A percentile compares a stretch with the other conserved stretches of the same genome.
phyloP scores from a whole-genome alignment of 352 stramenopile genomes.

The Lagenidium sp. region DNA sequence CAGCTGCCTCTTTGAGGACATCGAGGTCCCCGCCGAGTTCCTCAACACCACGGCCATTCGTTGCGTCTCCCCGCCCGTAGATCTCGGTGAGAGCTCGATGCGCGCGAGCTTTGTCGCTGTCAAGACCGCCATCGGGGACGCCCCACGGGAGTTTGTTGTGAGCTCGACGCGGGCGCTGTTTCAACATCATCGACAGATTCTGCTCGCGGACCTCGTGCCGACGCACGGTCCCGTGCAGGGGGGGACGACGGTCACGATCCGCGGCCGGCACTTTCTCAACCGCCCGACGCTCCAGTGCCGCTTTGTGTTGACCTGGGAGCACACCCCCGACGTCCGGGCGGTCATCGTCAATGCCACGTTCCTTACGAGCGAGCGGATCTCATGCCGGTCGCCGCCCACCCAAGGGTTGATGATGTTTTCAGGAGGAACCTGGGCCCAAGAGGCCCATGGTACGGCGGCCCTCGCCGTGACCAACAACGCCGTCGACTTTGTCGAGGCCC shows the following conservation, averaged over 20 bases:
- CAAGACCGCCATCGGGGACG: conserved; percentile 9
- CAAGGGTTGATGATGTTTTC: conserved; percentile 5
- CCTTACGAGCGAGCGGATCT: conserved; percentile 15
- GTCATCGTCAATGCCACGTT: conserved; percentile 13
- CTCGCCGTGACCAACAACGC: conserved; percentile 42
- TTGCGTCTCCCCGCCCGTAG: conserved; percentile 24
- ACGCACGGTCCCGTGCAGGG: conserved; percentile 25
- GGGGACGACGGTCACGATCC: conserved; percentile 17
- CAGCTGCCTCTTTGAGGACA: conserved; percentile 26
- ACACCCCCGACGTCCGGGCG: conserved; percentile 5
- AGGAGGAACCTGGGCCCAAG: conserved; percentile 2
- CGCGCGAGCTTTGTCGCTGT: conserved; percentile 22
- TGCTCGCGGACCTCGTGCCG: conserved; percentile 19
- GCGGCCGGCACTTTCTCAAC: conserved; percentile 16
- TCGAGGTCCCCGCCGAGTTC: conserved; percentile 21
- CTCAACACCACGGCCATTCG: conserved; percentile 12
- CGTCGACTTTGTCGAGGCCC: conserved; percentile 22
- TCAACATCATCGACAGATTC: conserved; percentile 18
- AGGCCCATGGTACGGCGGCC: conserved; percentile 4
- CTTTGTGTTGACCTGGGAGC: conserved; percentile 20
- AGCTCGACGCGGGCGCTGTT: conserved; percentile 24
- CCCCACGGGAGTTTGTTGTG: conserved; percentile 12
- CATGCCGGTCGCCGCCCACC: conserved; percentile 3
- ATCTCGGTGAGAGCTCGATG: too few species aligned
- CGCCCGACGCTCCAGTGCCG: conserved; percentile 17